Base-by-base conservation (phyloP, 306 rosid genomes). In the Cucurbita argyrosperma region DNA sequence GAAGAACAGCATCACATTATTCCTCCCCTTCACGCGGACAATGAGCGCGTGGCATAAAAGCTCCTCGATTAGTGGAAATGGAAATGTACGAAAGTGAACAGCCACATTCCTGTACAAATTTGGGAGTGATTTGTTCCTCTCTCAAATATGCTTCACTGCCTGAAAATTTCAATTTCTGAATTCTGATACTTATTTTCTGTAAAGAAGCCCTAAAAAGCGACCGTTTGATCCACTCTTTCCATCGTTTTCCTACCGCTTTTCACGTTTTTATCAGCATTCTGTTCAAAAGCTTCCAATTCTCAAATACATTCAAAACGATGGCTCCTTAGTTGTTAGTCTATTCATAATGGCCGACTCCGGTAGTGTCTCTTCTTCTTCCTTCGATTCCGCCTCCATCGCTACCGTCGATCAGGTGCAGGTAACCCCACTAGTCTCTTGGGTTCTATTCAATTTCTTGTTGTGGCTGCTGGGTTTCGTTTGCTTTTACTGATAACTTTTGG, bases 311-410 rank as follows among this genome's bases (percentile, higher is more conserved):
- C 39, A 43, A 1, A n/a, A 45, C 76, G 61, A 88, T 89, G 92
- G 90, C 54, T 77, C 69, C 80, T 65, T 18, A 71, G 50, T 78
- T 55, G 35, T 80, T 43, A 15, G n/a, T 70, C 74, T 55, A 47
- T 74, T 76, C 74, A 55, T 66, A 75, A 79, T 91, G 95, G 87
- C 78, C 86, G 83, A 84, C 68, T 86, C 96, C 61, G 90, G 76
- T 49, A 69, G 90, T 79, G 75, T 67, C 76, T 85, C 92, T 8
- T 85, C 85, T 6, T 75, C 86, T 46, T 83, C 91, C 63, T 81
- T 84, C 6, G 93, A 88, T 30, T 88, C 87, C 37, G 86, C 80
- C 59, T 85, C 92, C 71, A 26, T 80, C 51, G 74, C 80, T 76
- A 57, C 86, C 73, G 81, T 81, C 71, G 83, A 88, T 81, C 95